Percentiles rank a stretch among this genome's conserved stretches.
Conservation (phyloP, 2,329 filamentous ascomycete genomes). For the Akanthomyces lecanii region DNA sequence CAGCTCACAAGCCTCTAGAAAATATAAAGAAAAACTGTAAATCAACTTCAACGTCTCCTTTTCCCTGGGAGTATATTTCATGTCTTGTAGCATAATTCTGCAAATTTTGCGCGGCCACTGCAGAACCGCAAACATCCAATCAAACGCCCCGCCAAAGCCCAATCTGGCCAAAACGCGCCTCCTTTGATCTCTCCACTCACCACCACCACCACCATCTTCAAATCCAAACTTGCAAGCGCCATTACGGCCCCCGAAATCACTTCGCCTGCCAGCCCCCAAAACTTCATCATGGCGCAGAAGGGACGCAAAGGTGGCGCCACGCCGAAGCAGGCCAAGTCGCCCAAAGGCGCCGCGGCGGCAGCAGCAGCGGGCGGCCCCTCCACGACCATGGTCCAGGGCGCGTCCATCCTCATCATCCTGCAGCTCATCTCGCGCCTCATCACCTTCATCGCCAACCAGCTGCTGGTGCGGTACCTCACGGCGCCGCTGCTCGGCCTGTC, state of each 20-base stretch:
- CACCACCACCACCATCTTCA: background rate
- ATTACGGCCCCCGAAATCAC: background rate
- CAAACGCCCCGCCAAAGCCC: slow-evolving; percentile 16
- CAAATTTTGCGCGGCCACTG: background rate
- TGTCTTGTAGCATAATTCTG: background rate
- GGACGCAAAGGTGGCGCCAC: background rate
- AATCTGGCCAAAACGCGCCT: slow-evolving; percentile 15
- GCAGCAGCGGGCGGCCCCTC: background rate
- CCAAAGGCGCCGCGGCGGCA: background rate
- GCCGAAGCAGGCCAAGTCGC: slow-evolving; percentile 12
- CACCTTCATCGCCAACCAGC: slow-evolving; percentile 88
- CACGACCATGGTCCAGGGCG: slow-evolving; percentile 57
- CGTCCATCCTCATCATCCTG: slow-evolving; percentile 79
- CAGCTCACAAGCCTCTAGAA: background rate
- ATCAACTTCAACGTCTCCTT: background rate
- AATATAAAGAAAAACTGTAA: background rate
- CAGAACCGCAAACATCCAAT: background rate
- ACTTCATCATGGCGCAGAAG: slow-evolving; percentile 4
- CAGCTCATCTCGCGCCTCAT: slow-evolving; percentile 83
- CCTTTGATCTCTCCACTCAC: slow-evolving; percentile 10
- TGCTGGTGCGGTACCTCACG: slow-evolving; percentile 82
- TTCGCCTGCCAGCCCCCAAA: background rate
- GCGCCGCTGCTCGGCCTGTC: slow-evolving; percentile 80
- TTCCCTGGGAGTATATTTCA: background rate
- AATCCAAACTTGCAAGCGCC: background rate